Base-by-base conservation (phyloP, 768 basidiomycete genomes). In the Dictyophora rubrovolvata region DNA sequence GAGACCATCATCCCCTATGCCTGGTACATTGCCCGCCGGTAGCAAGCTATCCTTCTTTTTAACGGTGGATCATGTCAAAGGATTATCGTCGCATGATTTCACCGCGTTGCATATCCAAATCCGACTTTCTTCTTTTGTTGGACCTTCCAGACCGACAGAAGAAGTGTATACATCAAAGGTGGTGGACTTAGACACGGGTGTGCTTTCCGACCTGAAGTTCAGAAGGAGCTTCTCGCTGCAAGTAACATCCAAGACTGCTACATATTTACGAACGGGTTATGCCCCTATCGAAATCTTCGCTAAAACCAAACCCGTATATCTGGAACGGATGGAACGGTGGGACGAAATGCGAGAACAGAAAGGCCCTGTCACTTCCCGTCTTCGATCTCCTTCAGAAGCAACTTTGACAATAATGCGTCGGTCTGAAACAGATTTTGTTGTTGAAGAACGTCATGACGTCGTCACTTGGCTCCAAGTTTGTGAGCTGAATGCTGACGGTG, bases 261-360 rank as follows among this genome's bases (percentile, higher is more conserved):
- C 74, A 23, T 83, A 93, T 67, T 70, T 97, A 42, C 79, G 81
- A 34, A 78, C 83, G 61, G 85, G 85, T 20, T 91, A 92, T 68
- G 89, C 87, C 1, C 86, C 86, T 1, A 79, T 99, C 66, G 91
- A 96, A 66, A 88, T 98, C 70, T 97, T 94, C 64, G 95, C 89
- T 14, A 78, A 84, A 7, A 76, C 87, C 61, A 84, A 82, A 53
- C 81, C 90, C 14, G 86, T 85, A 16, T 98, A 95, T 70, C 70
- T 98, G 64, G 87, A 91, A 62, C 82, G 92, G 6, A 74, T 97
- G 71, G 92, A 93, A 66, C 81, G 88, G 58, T 96, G 93, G 93
- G 95, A 97, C 67, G 89, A 93, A 67, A 79, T 89, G 76, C 83
- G 93, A 35, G 93, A 97, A 63, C 82, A 87, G 52, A 81, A 82